Evolutionary conservation across 768 basidiomycete species (phyloP).

Genomic region (Coprinopsis marcescibilis): DNA sequence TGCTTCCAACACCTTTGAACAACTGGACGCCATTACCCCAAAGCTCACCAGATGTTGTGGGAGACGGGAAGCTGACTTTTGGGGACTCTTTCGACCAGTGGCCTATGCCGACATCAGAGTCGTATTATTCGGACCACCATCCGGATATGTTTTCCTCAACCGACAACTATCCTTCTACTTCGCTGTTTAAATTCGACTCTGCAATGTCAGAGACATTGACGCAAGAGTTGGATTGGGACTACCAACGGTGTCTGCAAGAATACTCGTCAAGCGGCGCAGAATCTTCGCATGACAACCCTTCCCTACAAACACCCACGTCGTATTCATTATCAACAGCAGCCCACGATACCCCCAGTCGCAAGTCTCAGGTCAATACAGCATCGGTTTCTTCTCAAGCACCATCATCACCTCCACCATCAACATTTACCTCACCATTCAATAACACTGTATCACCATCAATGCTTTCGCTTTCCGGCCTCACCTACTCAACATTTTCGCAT

Average conservation of each 20-base stretch:
- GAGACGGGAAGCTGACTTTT: background rate
- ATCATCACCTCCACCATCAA: slow-evolving; percentile 4
- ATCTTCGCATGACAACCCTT: background rate
- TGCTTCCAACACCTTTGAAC: slow-evolving; percentile 24
- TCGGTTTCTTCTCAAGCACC: background rate
- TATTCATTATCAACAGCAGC: background rate
- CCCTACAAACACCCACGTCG: background rate
- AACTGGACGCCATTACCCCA: slow-evolving; percentile 11
- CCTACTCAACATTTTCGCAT: slow-evolving; percentile 12
- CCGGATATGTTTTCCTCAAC: background rate
- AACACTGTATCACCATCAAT: slow-evolving; percentile 14
- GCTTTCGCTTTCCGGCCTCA: slow-evolving; percentile 15
- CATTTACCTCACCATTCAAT: slow-evolving; percentile 1
- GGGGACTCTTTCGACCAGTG: background rate
- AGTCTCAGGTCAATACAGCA: too few relatives aligned
- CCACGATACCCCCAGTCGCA: too few relatives aligned
- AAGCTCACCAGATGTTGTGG: background rate
- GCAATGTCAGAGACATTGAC: background rate
- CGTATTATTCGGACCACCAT: background rate
- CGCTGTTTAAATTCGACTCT: background rate
- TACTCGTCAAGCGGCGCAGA: background rate
- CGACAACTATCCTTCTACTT: background rate
- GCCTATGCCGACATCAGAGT: background rate
- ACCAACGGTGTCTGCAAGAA: slow-evolving; percentile 5
- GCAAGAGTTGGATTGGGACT: slow-evolving; percentile 10